Base-by-base conservation (phyloP, 1,284 basidiomycete species). In the Ceratobasidium sp. region DNA sequence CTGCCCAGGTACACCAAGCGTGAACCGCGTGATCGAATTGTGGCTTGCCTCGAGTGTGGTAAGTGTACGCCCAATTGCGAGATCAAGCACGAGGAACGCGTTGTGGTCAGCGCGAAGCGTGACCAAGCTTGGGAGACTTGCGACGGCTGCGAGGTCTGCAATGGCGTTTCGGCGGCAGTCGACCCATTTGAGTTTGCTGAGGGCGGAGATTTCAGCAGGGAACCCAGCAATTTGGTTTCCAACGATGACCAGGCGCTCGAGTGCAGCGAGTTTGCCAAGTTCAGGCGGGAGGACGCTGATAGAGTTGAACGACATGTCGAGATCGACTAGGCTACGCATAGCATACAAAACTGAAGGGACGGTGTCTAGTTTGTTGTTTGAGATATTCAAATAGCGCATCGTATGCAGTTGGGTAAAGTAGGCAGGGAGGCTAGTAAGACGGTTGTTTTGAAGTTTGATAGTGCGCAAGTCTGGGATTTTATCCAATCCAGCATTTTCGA, bases 291-390 rank as follows among this genome's bases (percentile, higher is more conserved):
- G 85, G 61, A 89, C 87, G 0, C 87, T 86, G 77, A 99, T 92
- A 80, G 87, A 89, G 83, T 99, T 99, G 86, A 98, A 98, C 0
- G 97, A 98, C 54, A 98, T 86, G 80, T 99, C 97, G 23, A 99
- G 88, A 77, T 97, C 94, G 38, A 88, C 84, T 32, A 99, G 87
- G 21, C 85, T 87, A 5, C 85, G 83, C 79, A 98, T 88, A 73
- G 91, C 84, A 80, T 89, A 91, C 21, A 99, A 87, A 28, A 93
- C 91, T 0, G 83, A 75, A 0, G 97, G 96, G 73, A 99, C 87
- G n/a, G 80, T 82, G 52, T 89, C 88, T 80, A 98, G 96, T 79
- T 95, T 95, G 85, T 99, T 99, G 83, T 98, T 99, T 61, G 95
- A 98, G 75, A 99, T 92, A 83, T 98, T 98, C 78, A 99, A 87